Evolutionary conservation across 345 rosid genomes (phyloP), one percentile per base, ranked within the genome.

Genomic region (Schrenkiella parvula): DNA sequence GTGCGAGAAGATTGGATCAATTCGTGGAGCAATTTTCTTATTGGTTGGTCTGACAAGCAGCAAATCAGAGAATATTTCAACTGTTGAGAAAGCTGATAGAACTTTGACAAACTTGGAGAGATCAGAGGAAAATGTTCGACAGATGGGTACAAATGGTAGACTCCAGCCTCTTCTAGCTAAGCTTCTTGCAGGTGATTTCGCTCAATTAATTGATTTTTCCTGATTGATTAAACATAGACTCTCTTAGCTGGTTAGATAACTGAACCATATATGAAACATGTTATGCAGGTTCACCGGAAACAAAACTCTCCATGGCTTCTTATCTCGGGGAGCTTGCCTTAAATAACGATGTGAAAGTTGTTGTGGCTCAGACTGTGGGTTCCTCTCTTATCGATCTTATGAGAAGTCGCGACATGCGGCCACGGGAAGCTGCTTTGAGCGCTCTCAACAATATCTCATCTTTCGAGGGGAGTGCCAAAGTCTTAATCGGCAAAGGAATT

Each of bases 21-120:
- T 89, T 17, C 90, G 80, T 78, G 98, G 98, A 71, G 96, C 95
- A 3, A 91, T 93, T 82, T 87, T 93, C 10, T 85, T 93, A 47
- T 79, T 93, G 81, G 96, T 89, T 72, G 96, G 98, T 80, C 79
- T 93, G 82, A 76, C 95, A n/a, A 87, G 83, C 79, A 91, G 99
- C 83, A 88, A 89, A 59, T 93, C 99, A 1, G 97, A 91, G 80
- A 81, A 80, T 76, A 44, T 88, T 77, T 75, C 81, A 42, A 88
- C 98, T 29, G 92, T 93, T 81, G 97, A 91, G 80, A 89, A 77
- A 77, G 96, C 97, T 70, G 93, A 89, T 52, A 80, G 61, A 77
- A 91, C 92, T 3, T 85, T 93, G 67, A 85, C 74, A 63, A 93
- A 93, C 75, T 83, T 93, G 83, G 97, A 85, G 73, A 84, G 41